Evolutionary conservation across 1,284 basidiomycete species (phyloP).

Genomic region (Hemileccinum hortonii): DNA sequence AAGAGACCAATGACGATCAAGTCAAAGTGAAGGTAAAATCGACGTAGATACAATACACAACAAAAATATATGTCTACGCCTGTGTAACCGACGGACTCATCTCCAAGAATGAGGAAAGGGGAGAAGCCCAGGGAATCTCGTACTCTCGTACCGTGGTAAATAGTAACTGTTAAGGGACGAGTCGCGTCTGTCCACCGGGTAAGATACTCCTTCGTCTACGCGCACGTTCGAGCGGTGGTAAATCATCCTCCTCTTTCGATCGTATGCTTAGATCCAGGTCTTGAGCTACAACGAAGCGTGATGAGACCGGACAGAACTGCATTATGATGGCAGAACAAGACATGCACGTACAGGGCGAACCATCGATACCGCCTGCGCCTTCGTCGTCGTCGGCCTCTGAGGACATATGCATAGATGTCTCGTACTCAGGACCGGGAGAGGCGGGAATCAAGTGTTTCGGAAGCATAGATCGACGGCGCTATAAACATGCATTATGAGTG

Average conservation of each 20-base stretch:
- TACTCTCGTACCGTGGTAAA: background rate
- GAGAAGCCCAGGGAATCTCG: background rate
- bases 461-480: constrained; percentile 67
- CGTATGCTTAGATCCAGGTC: constrained; percentile 31
- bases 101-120: no score
- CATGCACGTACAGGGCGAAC: constrained; percentile 45
- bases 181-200: constrained; percentile 30
- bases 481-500: background rate
- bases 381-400: constrained; percentile 33
- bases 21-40: background rate
- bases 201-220: constrained; percentile 37
- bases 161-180: constrained; percentile 6
- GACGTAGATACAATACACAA: constrained; percentile 7
- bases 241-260: constrained; percentile 44
- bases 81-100: background rate
- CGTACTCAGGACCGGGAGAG: constrained; percentile 31
- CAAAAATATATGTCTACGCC: background rate
- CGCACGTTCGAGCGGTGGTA: constrained; percentile 59
- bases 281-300: constrained; percentile 19
- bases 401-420: constrained; percentile 15
- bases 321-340: background rate
- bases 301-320: constrained; percentile 4
- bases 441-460: constrained; percentile 52
- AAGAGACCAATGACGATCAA: background rate
- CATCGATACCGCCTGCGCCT: constrained; percentile 36